phyloP scores from a whole-genome alignment of 1,139 yeast species.

The Saccharomycopsis hybrid region DNA sequence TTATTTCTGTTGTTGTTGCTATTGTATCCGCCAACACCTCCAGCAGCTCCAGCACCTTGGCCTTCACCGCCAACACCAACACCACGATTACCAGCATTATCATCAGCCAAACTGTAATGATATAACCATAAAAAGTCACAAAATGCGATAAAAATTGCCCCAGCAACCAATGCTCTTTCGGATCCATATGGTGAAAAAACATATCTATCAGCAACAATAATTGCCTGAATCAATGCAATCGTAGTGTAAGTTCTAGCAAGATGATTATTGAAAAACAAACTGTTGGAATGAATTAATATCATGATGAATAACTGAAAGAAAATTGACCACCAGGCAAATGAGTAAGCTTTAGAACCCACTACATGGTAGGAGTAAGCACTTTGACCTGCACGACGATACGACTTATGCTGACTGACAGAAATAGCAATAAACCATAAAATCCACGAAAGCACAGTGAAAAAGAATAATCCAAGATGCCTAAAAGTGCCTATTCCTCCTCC shows the following conservation, averaged over 20 bases:
- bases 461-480: no score
- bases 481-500: no score
- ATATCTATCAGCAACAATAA: slow-evolving; percentile 5
- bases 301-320: neutral
- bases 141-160: slow-evolving; percentile 2
- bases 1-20: neutral
- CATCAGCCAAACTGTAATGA: neutral
- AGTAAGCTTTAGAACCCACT: neutral
- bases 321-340: neutral
- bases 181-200: neutral
- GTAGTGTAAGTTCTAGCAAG: neutral
- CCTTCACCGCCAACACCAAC: neutral
- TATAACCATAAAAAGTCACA: slow-evolving; percentile 5
- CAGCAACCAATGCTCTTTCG: slow-evolving; percentile 3
- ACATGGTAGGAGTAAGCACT: slow-evolving; percentile 2
- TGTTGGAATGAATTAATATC: neutral
- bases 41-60: neutral
- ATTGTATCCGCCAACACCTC: neutral
- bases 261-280: neutral
- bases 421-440: slow-evolving; percentile 1
- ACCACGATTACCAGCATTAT: neutral
- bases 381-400: neutral
- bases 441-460: slow-evolving; percentile 3
- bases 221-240: slow-evolving; percentile 6
- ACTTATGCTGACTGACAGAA: slow-evolving; percentile 5